A percentile compares a stretch with the other conserved stretches of the same genome.
Conservation (phyloP, 257 asterid genomes). For the Lycium ferocissimum region DNA sequence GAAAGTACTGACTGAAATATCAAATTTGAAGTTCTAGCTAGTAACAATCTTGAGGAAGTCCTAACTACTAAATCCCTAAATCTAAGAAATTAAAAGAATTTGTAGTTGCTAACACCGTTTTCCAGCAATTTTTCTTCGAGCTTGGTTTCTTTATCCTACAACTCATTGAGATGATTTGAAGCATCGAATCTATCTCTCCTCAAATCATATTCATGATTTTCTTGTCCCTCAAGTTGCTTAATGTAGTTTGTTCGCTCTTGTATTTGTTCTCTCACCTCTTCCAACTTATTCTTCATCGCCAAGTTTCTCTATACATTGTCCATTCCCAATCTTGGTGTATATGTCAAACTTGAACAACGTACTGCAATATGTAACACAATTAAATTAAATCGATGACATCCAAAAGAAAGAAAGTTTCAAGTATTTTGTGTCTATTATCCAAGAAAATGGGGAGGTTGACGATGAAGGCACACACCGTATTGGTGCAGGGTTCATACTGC, state of each 20-base stretch:
- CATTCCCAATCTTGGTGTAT: not conserved
- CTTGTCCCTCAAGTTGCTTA: not conserved
- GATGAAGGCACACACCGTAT: too few species aligned
- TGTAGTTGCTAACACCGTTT: not conserved
- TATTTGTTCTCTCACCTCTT: not conserved
- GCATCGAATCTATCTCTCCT: not conserved
- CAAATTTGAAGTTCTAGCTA: too few species aligned
- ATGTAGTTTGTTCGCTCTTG: not conserved
- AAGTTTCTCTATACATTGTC: too few species aligned
- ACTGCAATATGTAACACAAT: too few species aligned
- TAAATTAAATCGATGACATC: too few species aligned
- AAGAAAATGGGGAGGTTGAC: too few species aligned
- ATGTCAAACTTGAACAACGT: too few species aligned
- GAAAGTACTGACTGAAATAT: not conserved
- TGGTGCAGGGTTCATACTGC: too few species aligned
- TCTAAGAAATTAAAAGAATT: not conserved
- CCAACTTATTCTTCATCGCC: not conserved
- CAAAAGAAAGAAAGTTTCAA: too few species aligned
- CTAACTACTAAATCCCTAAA: too few species aligned
- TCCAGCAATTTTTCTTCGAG: not conserved
- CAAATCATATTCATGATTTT: not conserved
- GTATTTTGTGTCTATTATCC: too few species aligned
- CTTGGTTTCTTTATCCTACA: not conserved
- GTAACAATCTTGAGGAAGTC: too few species aligned
- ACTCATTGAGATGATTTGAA: not conserved